Evolutionary conservation across 306 rosid species (phyloP).

Genomic region (Fragaria nilgerrensis): DNA sequence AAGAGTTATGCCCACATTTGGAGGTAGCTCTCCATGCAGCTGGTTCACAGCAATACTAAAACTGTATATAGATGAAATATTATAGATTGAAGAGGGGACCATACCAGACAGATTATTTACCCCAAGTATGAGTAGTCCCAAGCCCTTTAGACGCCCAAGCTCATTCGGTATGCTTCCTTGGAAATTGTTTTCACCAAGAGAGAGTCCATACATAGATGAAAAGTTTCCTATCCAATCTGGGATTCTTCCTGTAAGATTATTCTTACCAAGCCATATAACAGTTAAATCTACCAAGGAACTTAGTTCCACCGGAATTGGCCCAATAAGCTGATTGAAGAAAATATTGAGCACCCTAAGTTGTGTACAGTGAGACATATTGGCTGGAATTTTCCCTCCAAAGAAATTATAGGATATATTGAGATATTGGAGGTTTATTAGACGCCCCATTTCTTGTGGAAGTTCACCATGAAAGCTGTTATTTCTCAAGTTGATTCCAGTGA

Average conservation of each 20-base stretch:
- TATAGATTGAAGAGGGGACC: slow-evolving; percentile 39
- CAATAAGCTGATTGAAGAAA: background rate
- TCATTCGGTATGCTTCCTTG: slow-evolving; percentile 47
- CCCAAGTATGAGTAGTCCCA: slow-evolving; percentile 7
- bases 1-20: slow-evolving; percentile 40
- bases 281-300: slow-evolving; percentile 12
- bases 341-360: slow-evolving; percentile 13
- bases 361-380: slow-evolving; percentile 32
- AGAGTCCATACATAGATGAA: slow-evolving; percentile 27
- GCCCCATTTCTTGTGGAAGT: slow-evolving; percentile 35
- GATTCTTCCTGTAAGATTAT: slow-evolving; percentile 39
- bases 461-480: slow-evolving; percentile 28
- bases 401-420: slow-evolving; percentile 21
- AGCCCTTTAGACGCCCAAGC: slow-evolving; percentile 28
- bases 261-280: background rate
- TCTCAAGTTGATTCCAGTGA: slow-evolving; percentile 16
- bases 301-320: slow-evolving; percentile 16
- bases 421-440: background rate
- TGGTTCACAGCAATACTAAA: slow-evolving; percentile 27
- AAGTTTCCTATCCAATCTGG: slow-evolving; percentile 51
- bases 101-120: slow-evolving; percentile 38
- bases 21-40: slow-evolving; percentile 42
- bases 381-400: slow-evolving; percentile 34
- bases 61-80: slow-evolving; percentile 32
- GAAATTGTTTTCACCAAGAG: slow-evolving; percentile 21